Base-by-base conservation (phyloP, 2,329 filamentous ascomycete species). In the Verticillium albo-atrum region DNA sequence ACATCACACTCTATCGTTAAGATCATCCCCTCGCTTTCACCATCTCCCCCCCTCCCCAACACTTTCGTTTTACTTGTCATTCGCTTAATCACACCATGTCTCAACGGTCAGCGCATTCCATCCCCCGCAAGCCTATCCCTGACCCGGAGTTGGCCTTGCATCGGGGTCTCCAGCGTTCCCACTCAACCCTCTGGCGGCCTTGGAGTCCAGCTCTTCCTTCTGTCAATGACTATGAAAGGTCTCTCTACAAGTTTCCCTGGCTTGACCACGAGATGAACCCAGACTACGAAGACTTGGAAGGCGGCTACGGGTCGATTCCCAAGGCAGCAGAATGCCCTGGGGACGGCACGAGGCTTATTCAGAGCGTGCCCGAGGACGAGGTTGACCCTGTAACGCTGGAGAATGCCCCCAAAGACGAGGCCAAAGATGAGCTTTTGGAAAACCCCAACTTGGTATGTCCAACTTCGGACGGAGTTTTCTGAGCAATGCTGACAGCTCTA, bases 221-320 rank as follows among this genome's bases (percentile, higher is more conserved):
- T 12, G 56, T 68, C n/a, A 60, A 57, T 7, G 66, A 64, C 53
- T 72, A 72, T 20, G 70, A 72, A 23, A 68, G 58, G 20, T 70
- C 70, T 2, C 58, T 69, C 2, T 58, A 69, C 28, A 66, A 71
- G 25, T 72, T 68, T 12, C 68, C 69, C 3, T 72, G 70, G 70
- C 58, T 72, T 15, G 55, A 47, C 7, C 20, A 53, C 4, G 60
- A 56, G 10, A 28, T 20, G 1, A 58, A 57, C 0, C 30, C 51
- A 58, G 26, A 52, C 37, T 50, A 57, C 26, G 37, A 57, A 20
- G 55, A 57, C 27, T 10, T 61, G 9, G 59, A 61, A 23, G 54
- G 55, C n/a, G 59, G 59, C 2, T 61, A 61, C 28, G 27, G 52
- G 0, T 17, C 42, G n/a, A 30, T 50, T 15, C 55, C 55, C 17